Evolutionary conservation across 164 flowering plant genomes (phyloP).

Genomic region (Pachysandra terminalis): DNA sequence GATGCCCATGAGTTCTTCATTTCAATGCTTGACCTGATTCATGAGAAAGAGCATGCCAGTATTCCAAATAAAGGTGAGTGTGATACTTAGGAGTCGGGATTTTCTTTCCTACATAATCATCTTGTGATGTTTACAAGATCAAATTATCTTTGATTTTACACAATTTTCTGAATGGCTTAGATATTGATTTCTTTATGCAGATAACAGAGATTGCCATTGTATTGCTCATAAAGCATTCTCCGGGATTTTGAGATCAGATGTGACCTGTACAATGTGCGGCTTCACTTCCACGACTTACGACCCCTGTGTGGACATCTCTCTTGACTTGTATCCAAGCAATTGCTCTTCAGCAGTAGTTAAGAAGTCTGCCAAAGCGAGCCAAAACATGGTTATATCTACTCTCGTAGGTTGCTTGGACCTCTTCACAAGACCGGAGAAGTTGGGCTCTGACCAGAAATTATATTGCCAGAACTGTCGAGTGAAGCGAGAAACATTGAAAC

Average conservation of each 20-base stretch:
- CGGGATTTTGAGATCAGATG: slow-evolving; percentile 64
- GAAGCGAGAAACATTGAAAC: slow-evolving; percentile 48
- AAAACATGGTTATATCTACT: slow-evolving; percentile 36
- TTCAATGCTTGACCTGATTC: slow-evolving; percentile 57
- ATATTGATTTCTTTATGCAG: slow-evolving; percentile 35
- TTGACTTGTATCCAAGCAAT: slow-evolving; percentile 35
- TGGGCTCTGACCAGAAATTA: slow-evolving; percentile 70
- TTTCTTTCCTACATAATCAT: not conserved
- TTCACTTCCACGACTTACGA: slow-evolving; percentile 65
- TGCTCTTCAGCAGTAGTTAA: slow-evolving; percentile 13
- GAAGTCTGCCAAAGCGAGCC: slow-evolving; percentile 27
- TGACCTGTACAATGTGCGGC: slow-evolving; percentile 62
- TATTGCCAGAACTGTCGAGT: slow-evolving; percentile 57
- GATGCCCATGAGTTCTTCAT: slow-evolving; percentile 79
- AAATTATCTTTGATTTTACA: not conserved
- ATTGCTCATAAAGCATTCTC: slow-evolving; percentile 61
- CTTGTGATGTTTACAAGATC: not conserved
- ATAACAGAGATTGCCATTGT: slow-evolving; percentile 52
- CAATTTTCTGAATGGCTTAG: not conserved
- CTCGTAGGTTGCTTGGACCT: slow-evolving; percentile 65
- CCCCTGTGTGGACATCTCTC: slow-evolving; percentile 65
- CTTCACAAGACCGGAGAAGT: slow-evolving; percentile 65
- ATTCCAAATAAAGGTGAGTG: slow-evolving; percentile 38
- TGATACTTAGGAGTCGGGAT: not conserved
- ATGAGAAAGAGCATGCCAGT: slow-evolving; percentile 44